Evolutionary conservation across 306 rosid species (phyloP).

Genomic region (Ormosia semicastrata): DNA sequence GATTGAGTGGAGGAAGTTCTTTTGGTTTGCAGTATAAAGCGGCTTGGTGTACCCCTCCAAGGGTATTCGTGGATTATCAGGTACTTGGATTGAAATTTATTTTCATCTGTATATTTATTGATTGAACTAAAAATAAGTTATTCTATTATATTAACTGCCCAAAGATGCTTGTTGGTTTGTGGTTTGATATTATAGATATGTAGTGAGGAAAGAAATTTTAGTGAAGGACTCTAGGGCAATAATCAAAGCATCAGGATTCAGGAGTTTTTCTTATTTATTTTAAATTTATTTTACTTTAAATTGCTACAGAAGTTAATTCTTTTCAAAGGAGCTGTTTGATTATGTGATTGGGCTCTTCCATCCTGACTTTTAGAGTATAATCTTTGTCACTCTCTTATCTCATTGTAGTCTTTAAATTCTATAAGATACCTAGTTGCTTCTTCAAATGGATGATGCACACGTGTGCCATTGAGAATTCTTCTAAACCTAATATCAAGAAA

Average conservation of each 20-base stretch:
- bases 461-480: neutral
- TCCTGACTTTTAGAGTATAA: neutral
- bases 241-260: neutral
- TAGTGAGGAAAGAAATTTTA: slow-evolving; percentile 9
- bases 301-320: neutral
- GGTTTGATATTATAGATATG: slow-evolving; percentile 6
- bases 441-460: neutral
- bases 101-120: neutral
- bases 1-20: slow-evolving; percentile 97
- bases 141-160: neutral
- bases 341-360: neutral
- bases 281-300: neutral
- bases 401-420: neutral
- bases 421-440: neutral
- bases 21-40: slow-evolving; percentile 88
- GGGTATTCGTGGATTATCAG: slow-evolving; percentile 96
- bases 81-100: slow-evolving; percentile 41
- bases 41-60: slow-evolving; percentile 98
- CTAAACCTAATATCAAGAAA: neutral
- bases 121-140: slow-evolving; percentile 1
- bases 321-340: neutral
- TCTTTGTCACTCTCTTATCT: neutral
- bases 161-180: slow-evolving; percentile 16
- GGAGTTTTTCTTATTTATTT: neutral
- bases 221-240: neutral